Evolutionary conservation across 163 green algal species (phyloP), one percentile per base, ranked within the genome.

Genomic region (Dunaliella salina): DNA sequence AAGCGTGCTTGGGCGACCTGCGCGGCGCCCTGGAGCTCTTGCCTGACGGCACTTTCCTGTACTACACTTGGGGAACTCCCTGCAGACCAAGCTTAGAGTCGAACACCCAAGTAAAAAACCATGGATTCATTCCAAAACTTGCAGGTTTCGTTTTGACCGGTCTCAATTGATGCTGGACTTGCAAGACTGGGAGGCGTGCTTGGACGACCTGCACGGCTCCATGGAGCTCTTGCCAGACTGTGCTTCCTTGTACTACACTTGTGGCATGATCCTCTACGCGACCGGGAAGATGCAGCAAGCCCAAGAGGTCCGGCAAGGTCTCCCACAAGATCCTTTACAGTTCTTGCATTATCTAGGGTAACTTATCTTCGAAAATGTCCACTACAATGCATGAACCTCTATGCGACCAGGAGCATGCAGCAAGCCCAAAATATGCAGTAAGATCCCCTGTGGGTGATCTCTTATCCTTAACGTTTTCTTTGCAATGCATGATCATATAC

Each of bases 91-190:
- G n/a, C n/a, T n/a, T n/a, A n/a, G n/a, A n/a, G n/a, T n/a, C n/a
- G n/a, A n/a, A n/a, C n/a, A n/a, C n/a, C n/a, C n/a, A n/a, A n/a
- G n/a, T n/a, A n/a, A n/a, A n/a, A n/a, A n/a, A n/a, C n/a, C n/a
- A n/a, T n/a, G n/a, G n/a, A n/a, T n/a, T n/a, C n/a, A n/a, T n/a
- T n/a, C n/a, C n/a, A n/a, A n/a, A n/a, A n/a, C n/a, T n/a, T 40
- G 80, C 87, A 46, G 85, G 50, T 88, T 90, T 82, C 63, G 84
- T 22, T 90, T 87, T 78, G 87, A 90, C 82, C 82, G 87, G 25
- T 80, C 83, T 35, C 87, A 90, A 82, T 80, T 75, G 13, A 71
- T 86, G 34, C 45, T 85, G 57, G 84, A 88, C 82, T 69, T 85
- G 86, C 22, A 82, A 12, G 80, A 85, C n/a, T 45, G 33, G 0